Evolutionary conservation across 2,329 filamentous ascomycete genomes (phyloP), one percentile per base, ranked within the genome.

Genomic region (Pseudopyrenochaeta lycopersici): DNA sequence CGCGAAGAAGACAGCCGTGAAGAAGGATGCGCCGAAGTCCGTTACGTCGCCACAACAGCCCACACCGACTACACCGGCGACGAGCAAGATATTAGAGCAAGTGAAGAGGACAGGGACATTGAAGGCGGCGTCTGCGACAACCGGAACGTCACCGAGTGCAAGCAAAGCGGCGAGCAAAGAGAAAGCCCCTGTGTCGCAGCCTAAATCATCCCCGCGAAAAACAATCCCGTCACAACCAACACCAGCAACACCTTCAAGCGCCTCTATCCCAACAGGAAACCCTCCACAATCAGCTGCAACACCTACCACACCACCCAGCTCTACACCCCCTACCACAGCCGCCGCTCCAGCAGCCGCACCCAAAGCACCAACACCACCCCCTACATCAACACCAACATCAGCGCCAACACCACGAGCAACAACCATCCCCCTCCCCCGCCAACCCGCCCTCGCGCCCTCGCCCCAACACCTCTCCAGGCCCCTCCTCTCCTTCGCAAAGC

Each of bases 181-280:
- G 18, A 5, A 7, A 17, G 15, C 17, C 15, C 15, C 49, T 15
- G 10, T 46, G 27, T 29, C 51, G 12, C 29, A 43, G 40, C 29
- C 39, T 14, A 30, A 41, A 23, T 6, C 41, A 12, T 21, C 43
- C 10, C 15, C 46, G 6, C 15, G 49, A 35, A 50, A 42, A 20
- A 9, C 46, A 15, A 3, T 30, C 14, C 29, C 38, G 20, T 21
- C 43, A 20, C 36, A 41, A 49, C 84, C 0, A 86, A 86, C 1
- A 73, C 82, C 14, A 83, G 86, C 52, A 83, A 84, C 17, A 84
- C 89, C 57, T 84, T 89, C 58, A n/a, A 42, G 27, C 11, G 15
- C 40, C 15, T 23, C 23, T 5, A 29, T 18, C 17, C 18, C 47
- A 38, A 7, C 30, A 30, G 20, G 20, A 7, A 27, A 21, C 20